phyloP scores from a whole-genome alignment of 106 monocot species.

The Xerophyta viscosa region DNA sequence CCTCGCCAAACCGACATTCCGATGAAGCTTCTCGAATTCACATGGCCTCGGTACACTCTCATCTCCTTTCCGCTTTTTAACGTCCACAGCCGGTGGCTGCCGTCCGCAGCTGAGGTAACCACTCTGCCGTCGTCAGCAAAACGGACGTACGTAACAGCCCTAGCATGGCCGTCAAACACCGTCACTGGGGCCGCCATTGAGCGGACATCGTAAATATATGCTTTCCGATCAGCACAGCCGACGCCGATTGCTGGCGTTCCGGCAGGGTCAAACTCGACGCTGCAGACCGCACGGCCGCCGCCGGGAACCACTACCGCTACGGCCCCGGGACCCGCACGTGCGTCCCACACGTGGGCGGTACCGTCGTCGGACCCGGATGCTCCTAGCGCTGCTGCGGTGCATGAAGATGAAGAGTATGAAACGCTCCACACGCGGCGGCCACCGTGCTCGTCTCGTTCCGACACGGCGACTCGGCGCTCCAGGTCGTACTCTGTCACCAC shows the following conservation, averaged over 20 bases:
- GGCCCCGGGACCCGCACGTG: slow-evolving; percentile 9
- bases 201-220: slow-evolving; percentile 69
- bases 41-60: slow-evolving; percentile 55
- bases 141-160: slow-evolving; percentile 69
- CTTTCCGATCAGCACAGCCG: slow-evolving; percentile 57
- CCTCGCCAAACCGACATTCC: slow-evolving; percentile 57
- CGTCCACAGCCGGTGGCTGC: slow-evolving; percentile 60
- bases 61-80: slow-evolving; percentile 17
- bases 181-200: slow-evolving; percentile 21
- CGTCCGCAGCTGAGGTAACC: slow-evolving; percentile 69
- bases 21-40: slow-evolving; percentile 58
- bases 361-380: slow-evolving; percentile 82
- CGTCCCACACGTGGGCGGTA: slow-evolving; percentile 61
- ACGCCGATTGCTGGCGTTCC: slow-evolving; percentile 22
- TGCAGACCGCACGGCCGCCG: slow-evolving; percentile 31
- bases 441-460: slow-evolving; percentile 84
- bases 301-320: slow-evolving; percentile 7
- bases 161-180: slow-evolving; percentile 34
- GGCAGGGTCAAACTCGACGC: slow-evolving; percentile 63
- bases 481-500: slow-evolving; percentile 97
- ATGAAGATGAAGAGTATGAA: slow-evolving; percentile 38
- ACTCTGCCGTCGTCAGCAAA: slow-evolving; percentile 34
- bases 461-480: slow-evolving; percentile 27
- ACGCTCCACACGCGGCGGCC: slow-evolving; percentile 82
- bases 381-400: slow-evolving; percentile 22